Conservation (phyloP, 495 filamentous ascomycete species). For the Penicillium canescens region DNA sequence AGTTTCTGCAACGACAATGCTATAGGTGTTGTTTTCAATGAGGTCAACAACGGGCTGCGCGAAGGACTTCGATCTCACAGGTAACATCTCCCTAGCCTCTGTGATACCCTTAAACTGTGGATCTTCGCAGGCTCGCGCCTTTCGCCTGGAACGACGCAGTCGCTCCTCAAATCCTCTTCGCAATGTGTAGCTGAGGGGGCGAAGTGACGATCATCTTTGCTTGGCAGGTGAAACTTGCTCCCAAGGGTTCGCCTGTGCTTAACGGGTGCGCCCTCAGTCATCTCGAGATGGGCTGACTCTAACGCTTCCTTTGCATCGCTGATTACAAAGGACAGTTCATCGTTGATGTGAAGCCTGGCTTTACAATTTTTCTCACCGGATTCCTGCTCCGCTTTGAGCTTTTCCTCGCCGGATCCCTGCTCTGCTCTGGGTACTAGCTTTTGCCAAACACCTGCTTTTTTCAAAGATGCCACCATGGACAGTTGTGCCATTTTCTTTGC, state of each 20-base stretch:
- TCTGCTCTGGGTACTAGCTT: no score
- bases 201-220: no score
- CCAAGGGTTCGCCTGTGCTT: no score
- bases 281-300: no score
- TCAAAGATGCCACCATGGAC: no score
- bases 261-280: no score
- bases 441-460: no score
- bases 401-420: background rate
- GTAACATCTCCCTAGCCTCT: conserved; percentile 23
- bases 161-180: background rate
- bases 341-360: background rate
- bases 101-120: no score
- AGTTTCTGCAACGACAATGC: conserved; percentile 57
- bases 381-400: background rate
- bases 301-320: conserved; percentile 23
- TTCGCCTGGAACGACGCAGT: background rate
- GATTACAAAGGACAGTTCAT: background rate
- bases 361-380: background rate
- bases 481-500: no score
- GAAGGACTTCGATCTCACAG: conserved; percentile 34
- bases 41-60: conserved; percentile 44
- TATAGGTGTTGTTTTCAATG: conserved; percentile 48
- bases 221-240: no score
- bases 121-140: no score
- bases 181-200: no score